Percentiles rank a stretch among this genome's conserved stretches.
Conservation (phyloP, 2,329 filamentous ascomycete genomes). For the Penicillium sclerotigenum region DNA sequence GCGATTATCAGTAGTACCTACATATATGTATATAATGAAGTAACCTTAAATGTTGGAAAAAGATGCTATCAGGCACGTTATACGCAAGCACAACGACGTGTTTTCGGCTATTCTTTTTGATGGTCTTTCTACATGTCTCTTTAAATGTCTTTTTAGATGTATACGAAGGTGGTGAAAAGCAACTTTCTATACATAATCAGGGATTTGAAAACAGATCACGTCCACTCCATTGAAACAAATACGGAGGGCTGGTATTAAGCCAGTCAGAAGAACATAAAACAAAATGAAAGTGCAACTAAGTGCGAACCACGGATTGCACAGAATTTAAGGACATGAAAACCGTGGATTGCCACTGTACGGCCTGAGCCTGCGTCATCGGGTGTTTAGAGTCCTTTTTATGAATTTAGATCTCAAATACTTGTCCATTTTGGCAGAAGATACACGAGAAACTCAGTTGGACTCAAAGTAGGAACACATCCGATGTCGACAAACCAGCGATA, state of each 20-base stretch:
- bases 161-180: too few species aligned
- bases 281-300: background rate
- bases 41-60: too few species aligned
- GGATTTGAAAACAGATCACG: background rate
- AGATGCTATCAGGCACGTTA: too few species aligned
- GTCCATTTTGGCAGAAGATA: background rate
- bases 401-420: background rate
- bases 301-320: background rate
- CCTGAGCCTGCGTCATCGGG: conserved; percentile 6
- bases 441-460: background rate
- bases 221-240: background rate
- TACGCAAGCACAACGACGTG: too few species aligned
- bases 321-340: background rate
- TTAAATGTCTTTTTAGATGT: too few species aligned
- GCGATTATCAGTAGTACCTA: too few species aligned
- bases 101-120: too few species aligned
- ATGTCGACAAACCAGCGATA: conserved; percentile 1
- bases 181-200: too few species aligned
- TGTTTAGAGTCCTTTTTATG: background rate
- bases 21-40: too few species aligned
- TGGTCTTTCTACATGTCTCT: too few species aligned
- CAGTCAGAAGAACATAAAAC: background rate
- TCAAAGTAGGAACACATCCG: background rate
- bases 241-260: background rate
- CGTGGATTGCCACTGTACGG: conserved; percentile 7